Percentiles rank a stretch among this genome's conserved stretches.
Conservation (phyloP, 495 filamentous ascomycete genomes). For the Lophiotrema nucula region DNA sequence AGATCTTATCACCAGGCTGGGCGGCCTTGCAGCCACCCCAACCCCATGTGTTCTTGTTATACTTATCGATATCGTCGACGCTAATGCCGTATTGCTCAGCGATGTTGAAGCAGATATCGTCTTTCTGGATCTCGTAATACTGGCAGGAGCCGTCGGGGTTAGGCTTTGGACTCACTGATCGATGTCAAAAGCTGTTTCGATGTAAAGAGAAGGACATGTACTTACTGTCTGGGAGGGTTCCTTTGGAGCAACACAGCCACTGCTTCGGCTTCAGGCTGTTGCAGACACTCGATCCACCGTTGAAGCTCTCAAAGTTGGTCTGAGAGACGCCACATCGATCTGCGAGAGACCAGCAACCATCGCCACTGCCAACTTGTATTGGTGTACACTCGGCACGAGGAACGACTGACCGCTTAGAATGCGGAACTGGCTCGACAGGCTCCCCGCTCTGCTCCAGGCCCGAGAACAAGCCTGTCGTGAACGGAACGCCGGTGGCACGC, state of each 20-base stretch:
- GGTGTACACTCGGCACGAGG: neutral
- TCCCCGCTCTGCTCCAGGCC: neutral
- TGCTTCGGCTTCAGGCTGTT: constrained; percentile 38
- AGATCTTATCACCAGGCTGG: constrained; percentile 39
- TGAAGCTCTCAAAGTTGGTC: constrained; percentile 44
- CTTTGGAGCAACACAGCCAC: constrained; percentile 50
- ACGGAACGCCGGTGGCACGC: neutral
- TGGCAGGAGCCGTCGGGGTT: constrained; percentile 46
- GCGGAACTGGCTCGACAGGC: neutral
- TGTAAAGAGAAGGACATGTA: constrained; percentile 33
- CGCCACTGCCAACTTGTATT: constrained; percentile 32
- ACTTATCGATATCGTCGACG: constrained; percentile 37
- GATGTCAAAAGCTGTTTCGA: neutral
- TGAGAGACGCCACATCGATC: constrained; percentile 43
- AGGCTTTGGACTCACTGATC: constrained; percentile 18
- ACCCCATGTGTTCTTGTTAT: constrained; percentile 51
- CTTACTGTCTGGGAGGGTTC: constrained; percentile 38
- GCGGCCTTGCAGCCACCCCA: constrained; percentile 48
- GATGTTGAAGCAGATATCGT: constrained; percentile 38
- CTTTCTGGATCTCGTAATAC: constrained; percentile 35
- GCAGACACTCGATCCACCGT: constrained; percentile 41
- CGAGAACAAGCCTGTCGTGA: neutral
- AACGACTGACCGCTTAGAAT: neutral
- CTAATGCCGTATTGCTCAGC: constrained; percentile 38
- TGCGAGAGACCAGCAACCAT: constrained; percentile 44